Base-by-base conservation (phyloP, 1,284 basidiomycete species). In the Boletellus deceptivus region DNA sequence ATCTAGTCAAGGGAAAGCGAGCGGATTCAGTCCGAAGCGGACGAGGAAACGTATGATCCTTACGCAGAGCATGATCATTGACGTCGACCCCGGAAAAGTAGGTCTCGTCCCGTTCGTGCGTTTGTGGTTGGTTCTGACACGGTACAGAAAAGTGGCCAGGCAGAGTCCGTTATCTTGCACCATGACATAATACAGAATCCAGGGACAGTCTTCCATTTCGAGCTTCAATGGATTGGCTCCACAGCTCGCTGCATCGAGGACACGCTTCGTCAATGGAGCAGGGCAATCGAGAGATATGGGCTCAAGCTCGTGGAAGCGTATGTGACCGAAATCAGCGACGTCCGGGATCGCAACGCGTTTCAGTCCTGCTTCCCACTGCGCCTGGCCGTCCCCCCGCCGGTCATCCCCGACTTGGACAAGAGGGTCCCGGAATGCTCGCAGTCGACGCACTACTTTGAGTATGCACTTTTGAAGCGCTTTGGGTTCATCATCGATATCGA, bases 201-300 rank as follows among this genome's bases (percentile, higher is more conserved):
- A 0, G 80, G 78, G 16, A 95, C 89, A 37, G 92, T 91, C 50
- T 95, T 95, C 72, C 93, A 97, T 70, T 93, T 97, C 62, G 95
- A 99, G 70, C 77, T 99, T 38, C 93, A 98, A 59, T 99, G 97
- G 96, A 86, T 98, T 22, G 94, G 93, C 9, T 92, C 94, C 0
- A 95, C 93, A 0, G 91, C 93, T n/a, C 84, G 91, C n/a, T 88
- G 89, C 56, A 91, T 99, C 52, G 96, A 99, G 57, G 93, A 97
- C 59, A 78, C 89, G 35, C 78, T 98, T 10, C 84, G 89, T 37
- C 80, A 83, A 47, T 97, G 94, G 90, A 85, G 84, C 43, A 79
- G 91, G 31, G 80, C 83, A 1, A 90, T 97, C 33, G 94, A 98
- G 60, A 81, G 88, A 42, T 95, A 95, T 59, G 96, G 96, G 1